A percentile compares a stretch with the other conserved stretches of the same genome.
Conservation (phyloP, 2,329 filamentous ascomycete genomes). For the Penicillium sp. region DNA sequence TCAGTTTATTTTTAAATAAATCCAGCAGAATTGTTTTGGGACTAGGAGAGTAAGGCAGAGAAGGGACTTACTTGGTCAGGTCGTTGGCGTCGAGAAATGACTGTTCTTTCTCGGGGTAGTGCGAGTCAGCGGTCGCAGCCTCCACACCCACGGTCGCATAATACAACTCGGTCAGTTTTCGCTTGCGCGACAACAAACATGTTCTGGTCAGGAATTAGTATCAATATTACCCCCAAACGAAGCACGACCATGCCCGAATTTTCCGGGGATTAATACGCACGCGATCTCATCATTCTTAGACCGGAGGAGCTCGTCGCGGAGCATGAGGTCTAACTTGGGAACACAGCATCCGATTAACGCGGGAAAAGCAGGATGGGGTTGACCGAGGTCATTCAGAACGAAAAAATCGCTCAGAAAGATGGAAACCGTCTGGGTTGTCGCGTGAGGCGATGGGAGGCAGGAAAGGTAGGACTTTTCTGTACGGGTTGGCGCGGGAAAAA, state of each 20-base stretch:
- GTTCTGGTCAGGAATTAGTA: conserved; percentile 40
- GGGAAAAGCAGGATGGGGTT: conserved; percentile 38
- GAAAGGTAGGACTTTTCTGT: conserved; percentile 34
- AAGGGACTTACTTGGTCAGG: conserved; percentile 49
- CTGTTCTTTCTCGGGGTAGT: conserved; percentile 46
- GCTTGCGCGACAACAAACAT: conserved; percentile 74
- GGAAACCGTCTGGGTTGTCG: conserved; percentile 37
- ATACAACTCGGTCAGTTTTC: conserved; percentile 84
- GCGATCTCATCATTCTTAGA: conserved; percentile 49
- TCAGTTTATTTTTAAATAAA: conserved; percentile 3
- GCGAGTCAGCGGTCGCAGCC: conserved; percentile 48
- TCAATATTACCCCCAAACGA: conserved; percentile 21
- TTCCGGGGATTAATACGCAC: conserved; percentile 39
- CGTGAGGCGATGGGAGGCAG: conserved; percentile 34
- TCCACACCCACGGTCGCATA: conserved; percentile 62
- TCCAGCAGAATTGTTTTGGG: background rate
- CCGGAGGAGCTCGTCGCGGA: conserved; percentile 46
- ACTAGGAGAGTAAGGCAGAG: conserved; percentile 5
- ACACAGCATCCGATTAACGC: conserved; percentile 48
- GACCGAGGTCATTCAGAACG: conserved; percentile 41
- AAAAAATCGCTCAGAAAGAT: conserved; percentile 44
- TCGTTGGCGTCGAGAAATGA: conserved; percentile 55
- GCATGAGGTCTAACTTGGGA: conserved; percentile 46
- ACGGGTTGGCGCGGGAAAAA: conserved; percentile 22
- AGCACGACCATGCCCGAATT: conserved; percentile 16